Percentiles rank a stretch among this genome's conserved stretches.
Evolutionary conservation across 1,284 basidiomycete genomes (phyloP).

Genomic region (Volvariella surrecta): DNA sequence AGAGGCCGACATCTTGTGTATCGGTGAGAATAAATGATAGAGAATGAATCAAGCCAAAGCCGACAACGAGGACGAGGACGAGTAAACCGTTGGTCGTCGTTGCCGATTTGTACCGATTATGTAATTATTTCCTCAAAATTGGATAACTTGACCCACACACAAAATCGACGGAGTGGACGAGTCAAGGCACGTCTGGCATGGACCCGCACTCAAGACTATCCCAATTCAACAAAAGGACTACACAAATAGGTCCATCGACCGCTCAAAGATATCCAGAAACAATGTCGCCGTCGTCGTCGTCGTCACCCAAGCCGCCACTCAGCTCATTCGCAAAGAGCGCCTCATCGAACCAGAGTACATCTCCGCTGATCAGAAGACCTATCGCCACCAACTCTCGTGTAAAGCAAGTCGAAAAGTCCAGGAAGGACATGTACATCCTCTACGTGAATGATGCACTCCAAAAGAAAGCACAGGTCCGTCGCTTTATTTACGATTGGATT

Average conservation of each 20-base stretch:
- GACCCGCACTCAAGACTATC: constrained; percentile 67
- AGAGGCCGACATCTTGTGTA: constrained; percentile 34
- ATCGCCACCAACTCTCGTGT: constrained; percentile 71
- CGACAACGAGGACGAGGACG: not conserved
- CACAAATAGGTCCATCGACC: constrained; percentile 53
- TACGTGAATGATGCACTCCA: constrained; percentile 79
- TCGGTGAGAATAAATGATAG: constrained; percentile 9
- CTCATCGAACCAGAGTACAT: constrained; percentile 21
- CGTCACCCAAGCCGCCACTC: constrained; percentile 28
- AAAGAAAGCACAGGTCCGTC: constrained; percentile 57
- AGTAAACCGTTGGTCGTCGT: not conserved
- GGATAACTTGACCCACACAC: too few species aligned
- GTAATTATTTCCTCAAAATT: not conserved
- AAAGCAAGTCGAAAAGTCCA: constrained; percentile 66
- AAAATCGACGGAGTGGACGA: too few species aligned
- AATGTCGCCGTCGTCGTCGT: constrained; percentile 7
- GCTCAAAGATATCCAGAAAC: constrained; percentile 36
- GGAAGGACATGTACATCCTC: constrained; percentile 78
- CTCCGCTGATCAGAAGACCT: constrained; percentile 39
- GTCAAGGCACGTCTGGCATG: constrained; percentile 28
- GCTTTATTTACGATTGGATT: constrained; percentile 4
- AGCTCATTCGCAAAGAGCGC: constrained; percentile 35
- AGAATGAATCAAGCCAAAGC: not conserved
- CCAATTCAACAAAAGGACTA: constrained; percentile 63
- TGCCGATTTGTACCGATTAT: constrained; percentile 1